Evolutionary conservation across 2,329 filamentous ascomycete species (phyloP).

Genomic region (Scytalidium sp.): DNA sequence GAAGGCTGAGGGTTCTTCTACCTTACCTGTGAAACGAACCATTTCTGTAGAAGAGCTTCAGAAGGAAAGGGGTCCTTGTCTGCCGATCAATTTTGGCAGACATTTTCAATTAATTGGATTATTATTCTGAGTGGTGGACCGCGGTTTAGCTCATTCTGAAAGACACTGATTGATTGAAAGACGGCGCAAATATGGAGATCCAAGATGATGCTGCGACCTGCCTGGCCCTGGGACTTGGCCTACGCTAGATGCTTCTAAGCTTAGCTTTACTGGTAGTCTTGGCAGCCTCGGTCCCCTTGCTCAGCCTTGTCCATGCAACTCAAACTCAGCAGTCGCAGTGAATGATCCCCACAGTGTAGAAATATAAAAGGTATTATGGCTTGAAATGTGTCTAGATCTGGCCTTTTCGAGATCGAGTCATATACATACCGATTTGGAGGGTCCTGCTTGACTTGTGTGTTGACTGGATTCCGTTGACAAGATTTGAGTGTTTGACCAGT

Average conservation of each 20-base stretch:
- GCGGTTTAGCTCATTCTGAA: conserved; percentile 5
- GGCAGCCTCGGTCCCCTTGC: background rate
- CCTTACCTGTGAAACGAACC: conserved; percentile 67
- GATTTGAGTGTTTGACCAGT: background rate
- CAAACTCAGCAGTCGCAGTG: too few species aligned
- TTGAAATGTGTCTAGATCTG: too few species aligned
- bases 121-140: conserved; percentile 6
- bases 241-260: background rate
- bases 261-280: background rate
- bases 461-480: background rate
- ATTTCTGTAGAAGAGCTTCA: conserved; percentile 80
- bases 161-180: background rate
- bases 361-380: too few species aligned
- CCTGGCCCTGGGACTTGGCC: background rate
- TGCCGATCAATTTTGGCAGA: conserved; percentile 59
- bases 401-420: too few species aligned
- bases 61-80: conserved; percentile 73
- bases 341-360: too few species aligned
- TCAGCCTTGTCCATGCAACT: background rate
- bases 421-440: too few species aligned
- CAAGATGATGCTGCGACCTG: background rate
- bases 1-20: conserved; percentile 15
- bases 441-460: background rate
- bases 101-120: conserved; percentile 10
- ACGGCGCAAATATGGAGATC: conserved; percentile 11